Evolutionary conservation across 2,329 filamentous ascomycete species (phyloP).

Genomic region (Penicillium italicum): DNA sequence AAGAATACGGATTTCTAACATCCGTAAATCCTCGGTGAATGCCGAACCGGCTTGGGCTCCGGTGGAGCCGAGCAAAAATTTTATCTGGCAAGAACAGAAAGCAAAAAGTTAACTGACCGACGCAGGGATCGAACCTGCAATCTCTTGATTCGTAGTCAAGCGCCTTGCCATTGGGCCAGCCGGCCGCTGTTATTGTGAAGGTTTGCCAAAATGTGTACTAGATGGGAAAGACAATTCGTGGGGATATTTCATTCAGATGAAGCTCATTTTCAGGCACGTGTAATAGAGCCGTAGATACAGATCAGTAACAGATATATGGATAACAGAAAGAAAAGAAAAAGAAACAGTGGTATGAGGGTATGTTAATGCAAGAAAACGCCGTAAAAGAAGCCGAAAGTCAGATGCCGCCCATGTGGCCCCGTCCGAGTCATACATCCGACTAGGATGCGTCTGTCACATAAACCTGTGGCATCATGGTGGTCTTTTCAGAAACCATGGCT

Average conservation of each 20-base stretch:
- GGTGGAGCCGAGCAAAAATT: conserved; percentile 5
- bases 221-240: fast-evolving
- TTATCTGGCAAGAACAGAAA: not conserved
- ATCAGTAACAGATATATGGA: not conserved
- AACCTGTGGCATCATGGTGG: conserved; percentile 10
- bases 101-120: conserved; percentile 26
- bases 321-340: not conserved
- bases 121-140: conserved; percentile 48
- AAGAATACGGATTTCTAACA: not conserved
- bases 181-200: conserved; percentile 12
- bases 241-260: not conserved
- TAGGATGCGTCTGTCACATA: conserved; percentile 3
- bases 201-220: not conserved
- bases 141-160: conserved; percentile 53
- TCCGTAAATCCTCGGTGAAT: not conserved
- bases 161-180: conserved; percentile 51
- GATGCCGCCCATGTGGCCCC: not conserved
- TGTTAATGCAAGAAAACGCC: not conserved
- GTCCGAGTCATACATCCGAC: not conserved
- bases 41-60: not conserved
- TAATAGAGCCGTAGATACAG: not conserved
- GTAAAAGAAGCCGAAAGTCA: not conserved
- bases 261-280: not conserved
- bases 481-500: conserved; percentile 17
- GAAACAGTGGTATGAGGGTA: not conserved